Evolutionary conservation across 169 alveolate species (phyloP).

Genomic region (Theileria orientalis): DNA sequence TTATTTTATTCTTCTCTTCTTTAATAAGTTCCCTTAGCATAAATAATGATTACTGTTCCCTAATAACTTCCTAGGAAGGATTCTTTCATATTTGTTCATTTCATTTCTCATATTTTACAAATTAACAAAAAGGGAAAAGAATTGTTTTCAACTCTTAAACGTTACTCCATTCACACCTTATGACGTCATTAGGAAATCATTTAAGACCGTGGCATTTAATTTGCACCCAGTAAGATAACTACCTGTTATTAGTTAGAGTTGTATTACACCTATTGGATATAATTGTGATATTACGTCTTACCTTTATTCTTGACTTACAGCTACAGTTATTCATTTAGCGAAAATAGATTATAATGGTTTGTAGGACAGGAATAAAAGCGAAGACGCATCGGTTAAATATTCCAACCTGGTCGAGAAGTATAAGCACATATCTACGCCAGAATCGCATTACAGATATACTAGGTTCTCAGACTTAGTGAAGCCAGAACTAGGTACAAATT

Average conservation of each 20-base stretch:
- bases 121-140: conserved; percentile 24
- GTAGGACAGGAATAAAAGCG: conserved; percentile 56
- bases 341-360: too few species aligned
- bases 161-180: conserved; percentile 84
- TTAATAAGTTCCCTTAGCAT: too few species aligned
- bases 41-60: not conserved
- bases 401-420: conserved; percentile 30
- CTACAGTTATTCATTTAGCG: too few species aligned
- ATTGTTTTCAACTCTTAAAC: conserved; percentile 89
- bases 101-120: conserved; percentile 1
- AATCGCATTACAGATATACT: conserved; percentile 28
- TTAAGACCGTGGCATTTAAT: conserved; percentile 77
- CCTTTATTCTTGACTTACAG: too few species aligned
- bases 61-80: conserved; percentile 21
- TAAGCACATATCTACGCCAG: conserved; percentile 27
- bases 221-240: conserved; percentile 68
- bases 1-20: not conserved
- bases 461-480: conserved; percentile 34
- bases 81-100: conserved; percentile 17
- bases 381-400: conserved; percentile 28
- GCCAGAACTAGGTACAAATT: conserved; percentile 3
- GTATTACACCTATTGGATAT: too few species aligned
- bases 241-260: too few species aligned
- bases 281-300: too few species aligned
- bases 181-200: conserved; percentile 90